phyloP scores from a whole-genome alignment of 441 rosid genomes.

The Jatropha podagrica region DNA sequence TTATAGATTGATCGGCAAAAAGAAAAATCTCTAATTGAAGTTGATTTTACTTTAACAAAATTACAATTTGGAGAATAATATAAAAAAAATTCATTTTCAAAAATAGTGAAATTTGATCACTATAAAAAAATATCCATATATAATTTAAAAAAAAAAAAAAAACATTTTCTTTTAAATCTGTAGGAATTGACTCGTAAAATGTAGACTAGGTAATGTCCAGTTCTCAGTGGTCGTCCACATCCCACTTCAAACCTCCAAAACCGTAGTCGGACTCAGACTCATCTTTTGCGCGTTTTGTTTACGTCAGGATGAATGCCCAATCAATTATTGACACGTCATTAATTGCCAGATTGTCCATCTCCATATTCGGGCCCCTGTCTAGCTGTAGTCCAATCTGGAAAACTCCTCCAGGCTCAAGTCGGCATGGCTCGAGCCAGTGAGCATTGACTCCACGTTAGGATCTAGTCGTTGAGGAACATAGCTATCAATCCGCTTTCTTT shows the following conservation, averaged over 20 bases:
- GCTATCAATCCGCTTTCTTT: background rate
- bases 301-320: background rate
- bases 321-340: background rate
- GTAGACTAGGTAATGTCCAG: background rate
- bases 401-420: too few relatives aligned
- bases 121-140: background rate
- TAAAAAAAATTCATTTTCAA: background rate
- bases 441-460: background rate
- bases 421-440: background rate
- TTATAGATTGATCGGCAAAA: too few relatives aligned
- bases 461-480: background rate
- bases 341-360: background rate
- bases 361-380: background rate
- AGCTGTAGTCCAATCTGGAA: slow-evolving; percentile 2
- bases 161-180: too few relatives aligned
- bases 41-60: too few relatives aligned
- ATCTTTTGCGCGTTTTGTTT: background rate
- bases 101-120: background rate
- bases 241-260: background rate
- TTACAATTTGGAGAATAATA: too few relatives aligned
- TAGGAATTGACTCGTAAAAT: background rate
- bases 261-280: too few relatives aligned
- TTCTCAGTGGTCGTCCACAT: background rate
- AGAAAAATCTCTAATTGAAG: too few relatives aligned
- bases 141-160: too few relatives aligned